Base-by-base conservation (phyloP, 345 rosid genomes). In the Moringa oleifera region DNA sequence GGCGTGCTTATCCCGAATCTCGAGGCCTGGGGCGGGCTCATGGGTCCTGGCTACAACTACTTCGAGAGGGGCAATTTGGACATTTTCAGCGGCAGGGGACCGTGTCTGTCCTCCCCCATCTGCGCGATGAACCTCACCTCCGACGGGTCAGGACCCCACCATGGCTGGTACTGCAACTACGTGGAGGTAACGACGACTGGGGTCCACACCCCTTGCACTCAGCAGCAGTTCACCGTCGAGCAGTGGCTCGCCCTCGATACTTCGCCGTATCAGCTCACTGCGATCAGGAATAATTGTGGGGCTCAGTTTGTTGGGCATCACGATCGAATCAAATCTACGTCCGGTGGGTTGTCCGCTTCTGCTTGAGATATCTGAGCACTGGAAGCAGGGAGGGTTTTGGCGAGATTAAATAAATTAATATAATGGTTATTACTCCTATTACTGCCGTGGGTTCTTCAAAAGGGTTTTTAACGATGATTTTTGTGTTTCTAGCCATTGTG, bases 11-110 rank as follows among this genome's bases (percentile, higher is more conserved):
- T 90, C 76, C 0, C 24, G 5, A 57, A 94, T 65, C 75, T 88
- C 8, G 83, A 75, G 64, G 72, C 81, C 0, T 90, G 97, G 97
- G 99, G 95, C 1, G 99, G 99, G 7, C 55, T 94, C n/a, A 88
- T 94, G 97, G 86, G 72, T 1, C 63, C 77, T 10, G 83, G 75
- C 0, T 64, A 94, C 85, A 75, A 82, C 73, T 88, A 90, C 75
- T 94, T 64, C 79, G 99, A 94, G 87, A 80, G 96, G 74, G 85
- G 97, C 19, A 88, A 90, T 75, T 64, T 94, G 28, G 97, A 94
- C 76, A 79, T 94, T 59, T 90, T 94, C 81, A 83, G 91, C 23
- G 96, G 99, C 0, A 69, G 75, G 57, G 91, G 80, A 4, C 75
- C 75, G 0, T 94, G 96, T 76, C 67, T 94, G 55, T 13, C 22